A percentile compares a stretch with the other conserved stretches of the same genome.
These are phyloP conservation scores for Phytopythium cucurbitacearum DNA, from an alignment of 352 stramenopile species.

Conservation along the genomic window DNA sequence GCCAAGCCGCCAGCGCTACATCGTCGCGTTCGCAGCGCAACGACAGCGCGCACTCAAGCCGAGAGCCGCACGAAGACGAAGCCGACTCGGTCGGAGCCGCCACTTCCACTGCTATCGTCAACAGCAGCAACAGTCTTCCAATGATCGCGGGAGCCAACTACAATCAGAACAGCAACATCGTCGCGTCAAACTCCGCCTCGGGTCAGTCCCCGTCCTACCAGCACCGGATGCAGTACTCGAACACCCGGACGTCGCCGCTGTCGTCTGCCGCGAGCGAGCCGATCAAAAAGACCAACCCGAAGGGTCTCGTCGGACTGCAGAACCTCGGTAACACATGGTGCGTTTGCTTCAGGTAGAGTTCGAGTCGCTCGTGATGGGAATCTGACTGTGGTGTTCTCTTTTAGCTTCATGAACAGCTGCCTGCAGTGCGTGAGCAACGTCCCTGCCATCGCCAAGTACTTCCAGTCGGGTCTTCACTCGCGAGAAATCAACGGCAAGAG, in stretches of 20 bases:
- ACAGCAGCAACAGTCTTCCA: conserved; percentile 19
- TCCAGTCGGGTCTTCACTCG: conserved; percentile 31
- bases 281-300: conserved; percentile 23
- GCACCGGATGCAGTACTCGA: conserved; percentile 1
- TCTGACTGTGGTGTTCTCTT: conserved; percentile 1
- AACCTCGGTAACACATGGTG: conserved; percentile 83
- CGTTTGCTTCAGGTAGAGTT: neutral
- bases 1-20: conserved; percentile 17
- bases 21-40: conserved; percentile 2
- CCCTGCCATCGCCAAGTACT: conserved; percentile 49
- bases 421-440: conserved; percentile 81
- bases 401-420: conserved; percentile 86
- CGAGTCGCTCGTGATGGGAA: neutral
- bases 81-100: conserved; percentile 2
- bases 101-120: conserved; percentile 2
- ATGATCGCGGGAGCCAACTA: conserved; percentile 10
- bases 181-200: conserved; percentile 14
- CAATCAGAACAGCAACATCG: conserved; percentile 17
- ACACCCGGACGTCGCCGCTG: conserved; percentile 7
- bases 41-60: neutral
- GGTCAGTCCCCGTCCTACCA: conserved; percentile 9
- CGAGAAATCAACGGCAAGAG: conserved; percentile 57
- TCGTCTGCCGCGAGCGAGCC: conserved; percentile 7
- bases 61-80: neutral
- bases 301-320: conserved; percentile 57